These are phyloP conservation scores for Remersonia thermophila DNA, from an alignment of 2,329 filamentous ascomycete genomes.

Conservation along the genomic window DNA sequence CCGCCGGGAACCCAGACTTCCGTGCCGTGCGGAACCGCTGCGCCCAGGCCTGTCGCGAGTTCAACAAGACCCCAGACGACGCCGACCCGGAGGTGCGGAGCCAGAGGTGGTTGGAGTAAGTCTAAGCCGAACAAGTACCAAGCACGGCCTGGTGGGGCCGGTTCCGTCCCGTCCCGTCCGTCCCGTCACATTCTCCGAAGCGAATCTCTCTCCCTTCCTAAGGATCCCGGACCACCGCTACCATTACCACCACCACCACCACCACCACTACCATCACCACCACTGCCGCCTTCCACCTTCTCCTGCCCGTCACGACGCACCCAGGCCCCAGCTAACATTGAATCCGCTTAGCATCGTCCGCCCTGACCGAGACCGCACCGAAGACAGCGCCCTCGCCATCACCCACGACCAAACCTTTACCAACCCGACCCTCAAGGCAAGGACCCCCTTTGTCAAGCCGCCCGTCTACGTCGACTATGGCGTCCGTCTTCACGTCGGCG, in stretches of 20 bases:
- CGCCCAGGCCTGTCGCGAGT: conserved; percentile 19
- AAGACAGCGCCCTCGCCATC: conserved; percentile 9
- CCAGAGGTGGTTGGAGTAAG: conserved; percentile 19
- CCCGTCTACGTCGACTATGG: conserved; percentile 24
- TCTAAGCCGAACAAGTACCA: too few species aligned
- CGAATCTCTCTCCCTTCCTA: neutral
- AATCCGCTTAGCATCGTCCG: conserved; percentile 16
- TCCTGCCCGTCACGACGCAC: too few species aligned
- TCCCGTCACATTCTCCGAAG: too few species aligned
- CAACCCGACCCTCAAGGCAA: conserved; percentile 17
- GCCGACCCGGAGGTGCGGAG: conserved; percentile 17
- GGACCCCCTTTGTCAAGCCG: conserved; percentile 22
- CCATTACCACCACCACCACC: too few species aligned
- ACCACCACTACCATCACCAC: too few species aligned
- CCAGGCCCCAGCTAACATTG: neutral
- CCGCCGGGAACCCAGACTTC: conserved; percentile 21
- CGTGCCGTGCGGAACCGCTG: conserved; percentile 19
- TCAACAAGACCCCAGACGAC: conserved; percentile 21
- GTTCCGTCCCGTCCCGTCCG: too few species aligned
- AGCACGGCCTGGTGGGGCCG: too few species aligned
- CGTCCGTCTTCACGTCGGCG: conserved; percentile 20
- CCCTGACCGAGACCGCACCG: conserved; percentile 14
- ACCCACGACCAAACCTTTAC: conserved; percentile 19
- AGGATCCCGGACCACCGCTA: neutral
- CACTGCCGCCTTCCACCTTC: too few species aligned